phyloP scores from a whole-genome alignment of 2,329 filamentous ascomycete species.

The Ceratocystis colombiana region DNA sequence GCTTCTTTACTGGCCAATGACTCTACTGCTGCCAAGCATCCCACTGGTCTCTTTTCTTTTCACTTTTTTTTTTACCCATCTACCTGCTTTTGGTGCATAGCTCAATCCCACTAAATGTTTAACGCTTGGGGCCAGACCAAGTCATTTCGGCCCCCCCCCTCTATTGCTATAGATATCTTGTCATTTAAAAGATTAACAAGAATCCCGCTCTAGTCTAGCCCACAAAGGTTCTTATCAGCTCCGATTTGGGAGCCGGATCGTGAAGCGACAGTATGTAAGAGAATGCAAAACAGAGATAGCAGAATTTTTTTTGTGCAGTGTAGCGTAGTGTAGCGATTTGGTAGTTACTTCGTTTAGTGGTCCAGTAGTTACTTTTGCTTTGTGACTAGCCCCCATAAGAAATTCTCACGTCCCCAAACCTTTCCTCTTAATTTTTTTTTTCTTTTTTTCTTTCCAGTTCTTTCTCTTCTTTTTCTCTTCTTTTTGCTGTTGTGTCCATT shows the following conservation, averaged over 20 bases:
- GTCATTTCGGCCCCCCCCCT: background rate
- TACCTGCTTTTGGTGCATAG: background rate
- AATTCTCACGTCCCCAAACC: constrained; percentile 11
- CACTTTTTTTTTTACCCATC: background rate
- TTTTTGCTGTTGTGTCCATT: constrained; percentile 18
- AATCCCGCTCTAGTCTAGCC: background rate
- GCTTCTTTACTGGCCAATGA: constrained; percentile 2
- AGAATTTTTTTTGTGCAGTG: background rate
- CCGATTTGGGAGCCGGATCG: constrained; percentile 1
- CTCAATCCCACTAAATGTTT: background rate
- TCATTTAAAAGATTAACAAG: constrained; percentile 10
- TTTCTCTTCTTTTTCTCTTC: background rate
- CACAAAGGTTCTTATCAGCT: constrained; percentile 13
- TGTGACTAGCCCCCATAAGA: constrained; percentile 1
- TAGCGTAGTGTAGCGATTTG: background rate
- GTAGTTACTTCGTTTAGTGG: constrained; percentile 10
- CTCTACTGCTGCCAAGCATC: background rate
- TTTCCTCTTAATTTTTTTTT: background rate
- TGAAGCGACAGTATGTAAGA: background rate
- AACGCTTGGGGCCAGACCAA: constrained; percentile 3
- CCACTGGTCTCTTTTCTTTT: background rate
- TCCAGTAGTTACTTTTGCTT: background rate
- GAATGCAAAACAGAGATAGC: background rate
- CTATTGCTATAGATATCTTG: background rate
- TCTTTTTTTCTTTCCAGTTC: constrained; percentile 13